Conservation (phyloP, 2,329 filamentous ascomycete genomes). For the Pyrenochaeta sp. region DNA sequence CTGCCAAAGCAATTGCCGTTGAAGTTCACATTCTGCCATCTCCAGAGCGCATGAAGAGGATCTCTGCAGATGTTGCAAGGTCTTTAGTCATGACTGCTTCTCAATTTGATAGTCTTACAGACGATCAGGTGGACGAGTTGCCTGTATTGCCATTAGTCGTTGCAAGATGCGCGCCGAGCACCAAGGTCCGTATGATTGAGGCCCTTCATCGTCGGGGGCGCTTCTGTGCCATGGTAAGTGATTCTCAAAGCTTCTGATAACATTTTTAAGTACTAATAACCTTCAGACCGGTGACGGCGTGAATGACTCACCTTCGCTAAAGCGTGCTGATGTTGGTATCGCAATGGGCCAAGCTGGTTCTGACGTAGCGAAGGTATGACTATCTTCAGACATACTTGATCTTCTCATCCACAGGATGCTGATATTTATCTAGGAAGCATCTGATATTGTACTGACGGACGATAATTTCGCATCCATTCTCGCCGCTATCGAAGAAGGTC, state of each 20-base stretch:
- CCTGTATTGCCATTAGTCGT: constrained; percentile 81
- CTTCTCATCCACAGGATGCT: neutral
- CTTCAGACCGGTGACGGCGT: constrained; percentile 78
- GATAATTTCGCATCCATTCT: constrained; percentile 91
- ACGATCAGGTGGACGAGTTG: constrained; percentile 77
- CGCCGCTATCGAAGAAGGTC: constrained; percentile 81
- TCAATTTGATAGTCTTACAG: constrained; percentile 79
- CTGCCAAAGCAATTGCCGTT: constrained; percentile 56
- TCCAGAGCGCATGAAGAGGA: constrained; percentile 26
- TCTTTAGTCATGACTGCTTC: constrained; percentile 52
- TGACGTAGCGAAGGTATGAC: constrained; percentile 74
- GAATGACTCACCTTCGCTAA: constrained; percentile 84
- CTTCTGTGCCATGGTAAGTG: constrained; percentile 75
- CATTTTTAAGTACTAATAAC: neutral
- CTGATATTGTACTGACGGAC: constrained; percentile 85
- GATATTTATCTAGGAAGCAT: constrained; percentile 61
- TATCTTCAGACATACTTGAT: too few species aligned
- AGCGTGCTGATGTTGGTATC: constrained; percentile 84
- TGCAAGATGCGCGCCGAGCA: constrained; percentile 84
- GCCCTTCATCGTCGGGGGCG: constrained; percentile 78
- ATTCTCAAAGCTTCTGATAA: neutral
- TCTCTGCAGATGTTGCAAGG: constrained; percentile 40
- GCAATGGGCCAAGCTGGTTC: constrained; percentile 83
- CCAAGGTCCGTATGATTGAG: constrained; percentile 93
- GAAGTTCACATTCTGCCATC: constrained; percentile 57